Percentiles rank a stretch among this genome's conserved stretches.
These are phyloP conservation scores for Monosporascus sp. DNA, from an alignment of 2,329 filamentous ascomycete species.

Conservation along the genomic window DNA sequence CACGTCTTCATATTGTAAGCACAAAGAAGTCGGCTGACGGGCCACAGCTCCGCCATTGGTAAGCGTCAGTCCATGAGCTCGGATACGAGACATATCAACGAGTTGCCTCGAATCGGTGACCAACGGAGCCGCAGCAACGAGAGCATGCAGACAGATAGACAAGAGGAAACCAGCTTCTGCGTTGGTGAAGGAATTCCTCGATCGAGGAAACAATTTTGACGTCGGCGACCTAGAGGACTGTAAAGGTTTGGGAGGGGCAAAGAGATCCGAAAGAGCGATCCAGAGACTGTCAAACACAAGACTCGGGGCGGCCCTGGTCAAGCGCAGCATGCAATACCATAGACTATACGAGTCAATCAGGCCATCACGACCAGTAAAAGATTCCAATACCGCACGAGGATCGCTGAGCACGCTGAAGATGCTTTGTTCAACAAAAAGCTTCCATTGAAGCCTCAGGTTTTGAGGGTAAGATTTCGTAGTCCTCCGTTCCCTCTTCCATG, in stretches of 20 bases:
- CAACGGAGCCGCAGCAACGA: conserved; percentile 53
- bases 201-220: conserved; percentile 29
- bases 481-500: conserved; percentile 29
- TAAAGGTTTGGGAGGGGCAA: conserved; percentile 45
- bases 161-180: conserved; percentile 47
- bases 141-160: conserved; percentile 57
- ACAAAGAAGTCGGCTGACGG: conserved; percentile 43
- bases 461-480: conserved; percentile 19
- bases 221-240: conserved; percentile 34
- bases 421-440: conserved; percentile 56
- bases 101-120: conserved; percentile 42
- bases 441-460: conserved; percentile 45
- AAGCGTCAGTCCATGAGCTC: conserved; percentile 48
- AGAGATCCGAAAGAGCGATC: conserved; percentile 54
- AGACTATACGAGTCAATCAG: conserved; percentile 55
- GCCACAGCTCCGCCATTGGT: conserved; percentile 40
- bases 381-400: conserved; percentile 47
- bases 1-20: conserved; percentile 56
- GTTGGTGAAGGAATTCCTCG: conserved; percentile 35
- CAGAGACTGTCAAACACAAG: conserved; percentile 61
- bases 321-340: conserved; percentile 57
- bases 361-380: conserved; percentile 49
- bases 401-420: conserved; percentile 59
- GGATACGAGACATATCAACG: conserved; percentile 55
- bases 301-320: conserved; percentile 51